Base-by-base conservation (phyloP, 1,284 basidiomycete species). In the Vanrija pseudolonga region DNA sequence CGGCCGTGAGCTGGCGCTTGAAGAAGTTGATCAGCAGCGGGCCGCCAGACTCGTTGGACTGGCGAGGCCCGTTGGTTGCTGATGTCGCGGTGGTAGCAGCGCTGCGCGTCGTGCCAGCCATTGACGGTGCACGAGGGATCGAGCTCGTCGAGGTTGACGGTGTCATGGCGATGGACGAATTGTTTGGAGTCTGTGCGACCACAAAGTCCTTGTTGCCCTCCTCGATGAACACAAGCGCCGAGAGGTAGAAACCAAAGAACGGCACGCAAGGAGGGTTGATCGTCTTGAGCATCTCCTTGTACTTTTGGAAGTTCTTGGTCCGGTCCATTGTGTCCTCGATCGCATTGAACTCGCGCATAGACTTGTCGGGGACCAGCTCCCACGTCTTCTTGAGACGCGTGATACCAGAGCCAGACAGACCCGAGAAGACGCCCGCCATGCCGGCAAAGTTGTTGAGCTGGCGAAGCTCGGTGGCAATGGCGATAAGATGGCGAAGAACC, bases 241-340 rank as follows among this genome's bases (percentile, higher is more conserved):
- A 93, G 18, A 98, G 83, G 79, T 96, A 98, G 53, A 97, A 90
- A 65, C 95, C 95, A 50, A 99, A 87, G 78, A 98, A 99, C 6
- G 96, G 96, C 0, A 98, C 94, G 74, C 94, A 97, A 47, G 96
- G 95, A 0, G 94, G 92, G 39, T 88, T 85, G 56, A 96, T 87
- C 44, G 82, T 84, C 45, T 89, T 87, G 66, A 99, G 84, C 51
- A 86, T 83, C 58, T 88, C 85, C 50, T 91, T 86, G 76, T 98
- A 98, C 66, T 88, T 89, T 28, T 84, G 86, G 78, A 96, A 98
- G 69, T 98, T 98, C 78, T 90, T 91, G 66, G 85, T 87, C 49
- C 86, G 86, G 72, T 93, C 89, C 63, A 96, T 86, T 15, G 88
- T 88, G 74, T 83, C 84, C 72, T 95, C 90, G 79, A 95, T 82